These are phyloP conservation scores for Wickerhamiella cacticola DNA, from an alignment of 805 yeast genomes.

Conservation along the genomic window DNA sequence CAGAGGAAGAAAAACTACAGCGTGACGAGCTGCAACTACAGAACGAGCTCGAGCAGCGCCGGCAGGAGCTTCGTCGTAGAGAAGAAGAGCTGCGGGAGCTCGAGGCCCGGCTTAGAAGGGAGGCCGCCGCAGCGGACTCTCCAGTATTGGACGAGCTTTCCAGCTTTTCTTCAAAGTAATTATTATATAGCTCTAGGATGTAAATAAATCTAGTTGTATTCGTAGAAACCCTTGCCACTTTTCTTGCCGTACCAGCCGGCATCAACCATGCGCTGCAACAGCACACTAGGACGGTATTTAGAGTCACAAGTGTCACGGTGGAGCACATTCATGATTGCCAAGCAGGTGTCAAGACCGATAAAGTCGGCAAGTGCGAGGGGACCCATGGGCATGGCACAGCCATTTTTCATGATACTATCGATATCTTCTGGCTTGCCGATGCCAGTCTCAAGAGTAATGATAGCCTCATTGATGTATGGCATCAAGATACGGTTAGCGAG, in stretches of 20 bases:
- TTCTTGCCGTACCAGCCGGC: slow-evolving; percentile 35
- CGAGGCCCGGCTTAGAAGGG: slow-evolving; percentile 54
- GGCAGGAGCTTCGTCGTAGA: slow-evolving; percentile 70
- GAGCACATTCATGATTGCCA: slow-evolving; percentile 33
- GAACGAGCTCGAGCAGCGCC: slow-evolving; percentile 66
- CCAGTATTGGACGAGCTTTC: slow-evolving; percentile 11
- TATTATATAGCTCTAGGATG: neutral
- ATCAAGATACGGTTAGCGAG: slow-evolving; percentile 34
- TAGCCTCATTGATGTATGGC: slow-evolving; percentile 37
- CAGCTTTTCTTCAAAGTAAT: neutral
- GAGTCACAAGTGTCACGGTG: slow-evolving; percentile 33
- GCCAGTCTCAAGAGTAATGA: slow-evolving; percentile 32
- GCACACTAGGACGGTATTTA: slow-evolving; percentile 33
- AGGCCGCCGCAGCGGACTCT: slow-evolving; percentile 29
- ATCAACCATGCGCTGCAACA: slow-evolving; percentile 31
- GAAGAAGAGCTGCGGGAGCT: slow-evolving; percentile 77
- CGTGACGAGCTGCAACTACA: slow-evolving; percentile 84
- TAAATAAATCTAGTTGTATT: slow-evolving; percentile 20
- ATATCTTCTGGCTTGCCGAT: slow-evolving; percentile 33
- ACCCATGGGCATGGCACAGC: slow-evolving; percentile 39
- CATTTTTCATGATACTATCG: slow-evolving; percentile 35
- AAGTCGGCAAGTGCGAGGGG: slow-evolving; percentile 35
- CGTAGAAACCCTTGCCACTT: slow-evolving; percentile 34
- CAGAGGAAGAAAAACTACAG: slow-evolving; percentile 78
- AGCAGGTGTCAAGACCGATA: slow-evolving; percentile 35